Evolutionary conservation across 306 rosid genomes (phyloP), one percentile per base, ranked within the genome.

Genomic region (Citrullus amarus): DNA sequence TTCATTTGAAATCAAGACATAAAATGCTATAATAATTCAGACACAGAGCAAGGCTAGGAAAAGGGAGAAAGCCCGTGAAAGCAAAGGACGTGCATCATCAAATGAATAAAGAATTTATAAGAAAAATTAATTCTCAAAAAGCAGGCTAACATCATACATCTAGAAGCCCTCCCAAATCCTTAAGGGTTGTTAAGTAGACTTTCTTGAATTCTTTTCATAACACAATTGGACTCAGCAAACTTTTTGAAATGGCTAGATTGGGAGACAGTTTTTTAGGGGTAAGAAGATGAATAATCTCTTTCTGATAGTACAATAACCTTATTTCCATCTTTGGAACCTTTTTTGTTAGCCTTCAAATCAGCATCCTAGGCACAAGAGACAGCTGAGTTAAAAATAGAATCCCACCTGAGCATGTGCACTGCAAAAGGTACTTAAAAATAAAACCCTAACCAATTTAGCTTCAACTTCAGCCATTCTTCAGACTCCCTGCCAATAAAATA

Each of bases 391-490:
- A 76, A 28, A 8, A 22, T 30, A 43, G 46, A 48, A 8, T 48
- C 5, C 77, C 44, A 53, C 28, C 60, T 51, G 25, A 9, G 60
- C 3, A 28, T 30, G 14, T 46, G 17, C 5, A 48, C 17, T 48
- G 77, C 77, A 72, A 46, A 72, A 48, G 16, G 12, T 38, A 72
- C 20, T 71, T 72, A 41, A 30, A 39, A 16, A 60, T 70, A 32
- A 75, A 82, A 82, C 70, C 76, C 86, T 58, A 79, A 92, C 98
- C 97, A 92, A 78, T 85, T 92, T 34, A 46, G 91, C 97, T 91
- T 95, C 97, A 72, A 91, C 98, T 91, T 95, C 98, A 80, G 97
- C 97, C 75, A 95, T 75, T 95, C 97, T 81, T 91, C 97, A 6
- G 86, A 53, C 34, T 90, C 98, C 85, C 97, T 95, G 89, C 77